These are phyloP conservation scores for Neurospora sp. DNA, from an alignment of 495 filamentous ascomycete species.

Conservation along the genomic window DNA sequence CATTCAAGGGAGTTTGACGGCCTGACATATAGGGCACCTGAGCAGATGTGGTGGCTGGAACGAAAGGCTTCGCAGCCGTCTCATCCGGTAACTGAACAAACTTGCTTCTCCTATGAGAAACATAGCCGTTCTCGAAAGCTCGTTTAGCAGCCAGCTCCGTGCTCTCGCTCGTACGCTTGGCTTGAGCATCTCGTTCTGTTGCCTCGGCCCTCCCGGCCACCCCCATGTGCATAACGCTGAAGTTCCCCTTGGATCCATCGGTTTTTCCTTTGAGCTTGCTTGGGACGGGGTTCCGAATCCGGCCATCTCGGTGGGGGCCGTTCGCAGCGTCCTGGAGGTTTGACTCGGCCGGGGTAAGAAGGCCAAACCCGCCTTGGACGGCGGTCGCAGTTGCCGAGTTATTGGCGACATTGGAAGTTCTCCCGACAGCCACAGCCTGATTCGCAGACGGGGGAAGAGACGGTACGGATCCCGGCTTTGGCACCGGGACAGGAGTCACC, in stretches of 20 bases:
- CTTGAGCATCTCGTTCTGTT: conserved; percentile 38
- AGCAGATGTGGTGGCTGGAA: conserved; percentile 2
- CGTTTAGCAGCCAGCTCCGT: conserved; percentile 42
- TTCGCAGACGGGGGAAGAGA: conserved; percentile 6
- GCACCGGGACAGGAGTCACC: conserved; percentile 15
- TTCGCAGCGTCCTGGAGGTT: conserved; percentile 13
- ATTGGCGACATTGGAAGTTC: neutral
- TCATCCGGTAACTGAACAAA: conserved; percentile 25
- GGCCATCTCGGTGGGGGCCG: conserved; percentile 32
- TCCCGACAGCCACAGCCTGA: neutral
- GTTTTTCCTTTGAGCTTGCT: conserved; percentile 48
- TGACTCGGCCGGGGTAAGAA: conserved; percentile 9
- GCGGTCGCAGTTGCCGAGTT: neutral
- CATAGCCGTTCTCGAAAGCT: conserved; percentile 40
- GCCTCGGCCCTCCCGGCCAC: conserved; percentile 31
- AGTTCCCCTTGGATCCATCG: conserved; percentile 47
- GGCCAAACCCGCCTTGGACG: conserved; percentile 5
- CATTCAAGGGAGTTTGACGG: conserved; percentile 23
- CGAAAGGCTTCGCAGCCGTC: conserved; percentile 13
- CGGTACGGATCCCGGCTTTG: conserved; percentile 14
- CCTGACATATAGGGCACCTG: neutral
- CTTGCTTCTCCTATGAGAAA: conserved; percentile 37
- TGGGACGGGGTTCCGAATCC: conserved; percentile 46
- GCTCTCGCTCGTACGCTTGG: conserved; percentile 47
- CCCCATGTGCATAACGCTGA: conserved; percentile 49